Evolutionary conservation across 2,329 filamentous ascomycete genomes (phyloP), one percentile per base, ranked within the genome.

Genomic region (Microthyrium microscopicum): DNA sequence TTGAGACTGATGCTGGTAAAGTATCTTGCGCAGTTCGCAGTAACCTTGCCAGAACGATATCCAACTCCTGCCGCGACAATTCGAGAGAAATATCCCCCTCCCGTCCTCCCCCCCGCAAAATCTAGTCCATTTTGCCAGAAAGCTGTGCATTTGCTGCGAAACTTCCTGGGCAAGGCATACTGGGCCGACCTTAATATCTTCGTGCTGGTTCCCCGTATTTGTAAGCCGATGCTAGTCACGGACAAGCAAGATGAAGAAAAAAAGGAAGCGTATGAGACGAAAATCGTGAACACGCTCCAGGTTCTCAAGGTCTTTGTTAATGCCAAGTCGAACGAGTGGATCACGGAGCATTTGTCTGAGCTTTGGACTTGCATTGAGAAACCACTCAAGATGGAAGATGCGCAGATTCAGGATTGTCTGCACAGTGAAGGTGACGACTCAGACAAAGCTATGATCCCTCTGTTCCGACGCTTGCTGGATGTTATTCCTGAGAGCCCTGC

Each of bases 21-120:
- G 55, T 98, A 95, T 48, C 68, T 98, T 20, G 80, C 95, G 20
- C 81, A 89, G 39, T 95, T 95, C 55, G 93, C 95, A 44, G 85
- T 84, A 2, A 79, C 83, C 32, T 65, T 94, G 16, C 77, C 79
- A 13, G 89, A 95, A 54, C 73, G 85, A 21, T 94, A 80, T 50
- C 74, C 75, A 15, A n/a, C n/a, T n/a, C 32, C 65, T 94, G 16
- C 77, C 79, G 13, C 89, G 95, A 54, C 73, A 85, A 21, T 94
- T 80, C n/a, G n/a, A n/a, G n/a, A n/a, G n/a, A n/a, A n/a, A n/a
- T n/a, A n/a, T n/a, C n/a, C n/a, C n/a, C n/a, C 22, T n/a, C n/a
- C n/a, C n/a, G n/a, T n/a, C n/a, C n/a, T n/a, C n/a, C n/a, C n/a
- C n/a, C n/a, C n/a, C n/a, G n/a, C n/a, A n/a, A n/a, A n/a, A n/a